These are phyloP conservation scores for Sordaria brevicollis DNA, from an alignment of 495 filamentous ascomycete genomes.

Conservation along the genomic window DNA sequence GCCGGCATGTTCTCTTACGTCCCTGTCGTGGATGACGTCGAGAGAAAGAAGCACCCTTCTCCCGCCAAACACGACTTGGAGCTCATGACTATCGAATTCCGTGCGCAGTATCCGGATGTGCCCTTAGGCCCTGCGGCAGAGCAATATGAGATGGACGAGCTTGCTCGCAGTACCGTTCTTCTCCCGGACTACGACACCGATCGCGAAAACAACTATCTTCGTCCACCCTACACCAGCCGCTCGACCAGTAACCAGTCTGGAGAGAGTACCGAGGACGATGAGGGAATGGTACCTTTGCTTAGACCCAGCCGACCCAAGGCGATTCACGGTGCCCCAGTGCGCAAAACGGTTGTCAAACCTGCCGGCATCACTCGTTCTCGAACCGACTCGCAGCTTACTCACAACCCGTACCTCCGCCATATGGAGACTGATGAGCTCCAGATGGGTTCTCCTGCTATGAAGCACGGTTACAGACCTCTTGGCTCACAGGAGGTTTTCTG, in stretches of 20 bases:
- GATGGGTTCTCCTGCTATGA: neutral
- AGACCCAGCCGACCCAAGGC: neutral
- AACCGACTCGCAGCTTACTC: neutral
- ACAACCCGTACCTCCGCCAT: neutral
- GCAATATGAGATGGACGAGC: slow-evolving; percentile 1
- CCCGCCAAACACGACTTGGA: slow-evolving; percentile 3
- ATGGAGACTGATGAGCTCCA: slow-evolving; percentile 3
- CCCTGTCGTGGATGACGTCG: neutral
- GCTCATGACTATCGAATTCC: neutral
- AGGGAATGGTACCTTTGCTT: neutral
- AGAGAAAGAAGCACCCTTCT: slow-evolving; percentile 5
- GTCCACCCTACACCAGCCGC: neutral
- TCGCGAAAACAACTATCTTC: neutral
- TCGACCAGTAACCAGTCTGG: neutral
- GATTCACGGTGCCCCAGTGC: neutral
- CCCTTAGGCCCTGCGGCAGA: neutral
- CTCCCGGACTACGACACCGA: neutral
- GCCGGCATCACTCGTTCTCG: neutral
- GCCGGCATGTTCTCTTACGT: neutral
- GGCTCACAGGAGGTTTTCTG: slow-evolving; percentile 1
- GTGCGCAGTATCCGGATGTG: neutral
- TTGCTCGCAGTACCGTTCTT: neutral
- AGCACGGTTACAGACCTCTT: neutral
- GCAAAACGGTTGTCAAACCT: neutral
- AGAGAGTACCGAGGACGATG: neutral